Conservation (phyloP, 805 yeast species). For the Cyberlindnera samutprakarnensis region DNA sequence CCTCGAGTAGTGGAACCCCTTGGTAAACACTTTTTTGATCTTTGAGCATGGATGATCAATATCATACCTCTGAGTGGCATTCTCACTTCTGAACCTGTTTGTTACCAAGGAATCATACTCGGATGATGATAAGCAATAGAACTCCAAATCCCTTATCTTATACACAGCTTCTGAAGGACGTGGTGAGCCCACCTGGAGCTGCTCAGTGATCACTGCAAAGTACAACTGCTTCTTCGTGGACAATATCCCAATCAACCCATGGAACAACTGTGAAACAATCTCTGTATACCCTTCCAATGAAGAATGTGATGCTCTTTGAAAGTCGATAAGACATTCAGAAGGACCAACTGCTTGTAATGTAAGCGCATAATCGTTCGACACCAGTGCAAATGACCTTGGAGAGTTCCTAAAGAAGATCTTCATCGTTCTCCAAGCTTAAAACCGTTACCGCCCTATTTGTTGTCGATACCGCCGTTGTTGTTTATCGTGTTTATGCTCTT, state of each 20-base stretch:
- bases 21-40: conserved; percentile 61
- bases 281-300: conserved; percentile 36
- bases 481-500: too few species aligned
- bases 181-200: conserved; percentile 52
- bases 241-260: conserved; percentile 58
- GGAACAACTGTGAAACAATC: conserved; percentile 25
- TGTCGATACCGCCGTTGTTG: too few species aligned
- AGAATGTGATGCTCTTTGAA: conserved; percentile 34
- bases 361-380: conserved; percentile 51
- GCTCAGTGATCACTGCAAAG: conserved; percentile 50
- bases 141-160: conserved; percentile 52
- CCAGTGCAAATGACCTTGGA: conserved; percentile 66
- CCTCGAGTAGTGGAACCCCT: conserved; percentile 86
- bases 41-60: conserved; percentile 75
- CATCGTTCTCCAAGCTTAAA: too few species aligned
- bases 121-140: conserved; percentile 54
- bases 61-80: conserved; percentile 24
- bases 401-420: conserved; percentile 38
- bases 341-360: conserved; percentile 41
- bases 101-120: conserved; percentile 35
- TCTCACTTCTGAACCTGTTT: conserved; percentile 16
- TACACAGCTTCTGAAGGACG: conserved; percentile 45
- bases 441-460: too few species aligned
- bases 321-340: conserved; percentile 41
- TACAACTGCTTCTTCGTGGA: conserved; percentile 46